Conservation (phyloP, 176 grass and related monocot genomes). For the Phoenix dactylifera region DNA sequence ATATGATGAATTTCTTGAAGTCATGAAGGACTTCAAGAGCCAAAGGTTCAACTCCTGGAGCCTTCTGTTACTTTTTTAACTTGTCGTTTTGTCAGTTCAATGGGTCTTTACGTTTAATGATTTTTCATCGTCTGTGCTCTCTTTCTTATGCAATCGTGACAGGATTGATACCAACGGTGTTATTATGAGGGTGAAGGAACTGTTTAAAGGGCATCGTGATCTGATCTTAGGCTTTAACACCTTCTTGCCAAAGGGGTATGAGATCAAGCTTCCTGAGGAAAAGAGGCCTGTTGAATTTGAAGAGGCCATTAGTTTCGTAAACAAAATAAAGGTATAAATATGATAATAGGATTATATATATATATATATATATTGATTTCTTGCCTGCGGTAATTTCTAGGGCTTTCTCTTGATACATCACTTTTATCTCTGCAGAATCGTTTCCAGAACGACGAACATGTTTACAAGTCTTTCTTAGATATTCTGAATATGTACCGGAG, state of each 20-base stretch:
- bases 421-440: constrained; percentile 48
- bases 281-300: constrained; percentile 98
- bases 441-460: constrained; percentile 82
- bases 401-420: constrained; percentile 13
- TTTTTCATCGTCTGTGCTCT: no score
- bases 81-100: no score
- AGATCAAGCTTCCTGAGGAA: constrained; percentile 91
- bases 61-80: neutral
- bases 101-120: no score
- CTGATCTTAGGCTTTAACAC: constrained; percentile 93
- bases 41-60: constrained; percentile 45
- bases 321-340: constrained; percentile 83
- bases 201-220: constrained; percentile 86
- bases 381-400: no score
- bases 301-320: constrained; percentile 97
- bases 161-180: constrained; percentile 97
- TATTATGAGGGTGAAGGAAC: constrained; percentile 82
- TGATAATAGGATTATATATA: neutral
- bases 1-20: constrained; percentile 98
- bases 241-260: constrained; percentile 97
- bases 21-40: constrained; percentile 99
- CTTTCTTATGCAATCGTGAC: neutral
- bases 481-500: constrained; percentile 99
- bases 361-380: no score
- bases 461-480: constrained; percentile 97